These are phyloP conservation scores for Vigna mungo DNA, from an alignment of 306 rosid genomes.

Conservation along the genomic window DNA sequence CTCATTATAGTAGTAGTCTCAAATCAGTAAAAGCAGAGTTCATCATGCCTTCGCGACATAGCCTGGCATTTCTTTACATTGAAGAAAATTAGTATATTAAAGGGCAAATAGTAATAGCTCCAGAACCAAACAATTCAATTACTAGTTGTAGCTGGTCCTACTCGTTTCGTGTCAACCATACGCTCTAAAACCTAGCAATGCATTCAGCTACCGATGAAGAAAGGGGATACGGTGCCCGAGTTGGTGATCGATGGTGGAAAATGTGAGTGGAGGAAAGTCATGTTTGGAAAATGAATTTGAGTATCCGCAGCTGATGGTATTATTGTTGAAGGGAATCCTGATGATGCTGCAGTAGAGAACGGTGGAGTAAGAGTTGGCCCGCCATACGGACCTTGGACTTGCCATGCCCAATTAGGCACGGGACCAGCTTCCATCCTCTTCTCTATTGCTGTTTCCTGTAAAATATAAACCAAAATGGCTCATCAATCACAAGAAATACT, in stretches of 20 bases:
- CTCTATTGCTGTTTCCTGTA: conserved; percentile 86
- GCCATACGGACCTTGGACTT: conserved; percentile 60
- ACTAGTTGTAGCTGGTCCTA: conserved; percentile 24
- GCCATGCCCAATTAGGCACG: conserved; percentile 67
- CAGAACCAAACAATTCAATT: conserved; percentile 36
- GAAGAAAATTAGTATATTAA: conserved; percentile 34
- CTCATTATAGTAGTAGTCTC: conserved; percentile 36
- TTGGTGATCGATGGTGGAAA: conserved; percentile 56
- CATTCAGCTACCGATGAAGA: conserved; percentile 65
- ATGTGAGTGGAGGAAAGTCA: conserved; percentile 50
- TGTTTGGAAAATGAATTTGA: conserved; percentile 63
- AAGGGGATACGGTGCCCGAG: conserved; percentile 53
- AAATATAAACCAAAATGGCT: conserved; percentile 10
- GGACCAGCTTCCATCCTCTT: conserved; percentile 65
- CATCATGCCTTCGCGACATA: conserved; percentile 20
- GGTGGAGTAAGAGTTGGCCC: conserved; percentile 60
- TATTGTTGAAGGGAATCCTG: conserved; percentile 89
- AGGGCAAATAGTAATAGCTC: conserved; percentile 36
- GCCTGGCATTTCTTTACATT: conserved; percentile 43
- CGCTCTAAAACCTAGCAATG: conserved; percentile 28
- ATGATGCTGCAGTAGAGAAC: conserved; percentile 98
- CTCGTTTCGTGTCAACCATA: conserved; percentile 31
- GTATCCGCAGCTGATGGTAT: conserved; percentile 64
- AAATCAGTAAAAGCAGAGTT: conserved; percentile 37
- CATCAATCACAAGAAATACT: background rate